These are phyloP conservation scores for Fusarium nanum DNA, from an alignment of 2,329 filamentous ascomycete species.

Conservation along the genomic window DNA sequence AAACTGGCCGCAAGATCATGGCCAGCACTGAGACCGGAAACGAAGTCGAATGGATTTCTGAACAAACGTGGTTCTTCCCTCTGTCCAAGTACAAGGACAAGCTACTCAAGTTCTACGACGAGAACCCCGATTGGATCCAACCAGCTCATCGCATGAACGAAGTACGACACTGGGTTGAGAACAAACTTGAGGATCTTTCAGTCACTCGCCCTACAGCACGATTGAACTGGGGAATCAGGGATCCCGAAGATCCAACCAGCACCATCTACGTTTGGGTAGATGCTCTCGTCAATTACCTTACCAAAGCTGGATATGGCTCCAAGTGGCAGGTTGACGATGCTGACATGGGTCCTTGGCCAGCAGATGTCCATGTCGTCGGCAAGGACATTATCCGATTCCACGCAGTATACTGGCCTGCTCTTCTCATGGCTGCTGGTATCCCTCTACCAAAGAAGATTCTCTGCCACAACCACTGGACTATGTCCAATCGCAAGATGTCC, in stretches of 20 bases:
- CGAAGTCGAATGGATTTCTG: slow-evolving; percentile 93
- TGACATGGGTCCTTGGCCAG: slow-evolving; percentile 80
- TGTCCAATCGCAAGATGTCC: slow-evolving; percentile 93
- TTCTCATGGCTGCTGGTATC: slow-evolving; percentile 88
- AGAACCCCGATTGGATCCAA: slow-evolving; percentile 81
- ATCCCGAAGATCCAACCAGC: slow-evolving; percentile 84
- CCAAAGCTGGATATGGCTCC: slow-evolving; percentile 78
- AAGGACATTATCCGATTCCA: slow-evolving; percentile 98
- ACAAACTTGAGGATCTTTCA: slow-evolving; percentile 86
- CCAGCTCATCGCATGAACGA: slow-evolving; percentile 80
- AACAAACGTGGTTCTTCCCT: slow-evolving; percentile 94
- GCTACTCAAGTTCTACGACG: slow-evolving; percentile 81
- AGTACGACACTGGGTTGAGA: slow-evolving; percentile 79
- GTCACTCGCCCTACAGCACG: slow-evolving; percentile 84
- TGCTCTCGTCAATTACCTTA: slow-evolving; percentile 93
- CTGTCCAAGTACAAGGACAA: slow-evolving; percentile 84
- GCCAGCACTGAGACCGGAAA: slow-evolving; percentile 88
- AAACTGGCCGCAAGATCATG: slow-evolving; percentile 85
- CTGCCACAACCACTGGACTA: slow-evolving; percentile 95
- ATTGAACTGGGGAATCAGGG: slow-evolving; percentile 87
- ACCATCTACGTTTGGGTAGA: slow-evolving; percentile 99
- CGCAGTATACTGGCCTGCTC: slow-evolving; percentile 97
- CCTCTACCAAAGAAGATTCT: slow-evolving; percentile 83
- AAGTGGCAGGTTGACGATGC: slow-evolving; percentile 74
- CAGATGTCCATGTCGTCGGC: slow-evolving; percentile 90